A percentile compares a stretch with the other conserved stretches of the same genome.
Evolutionary conservation across 2,329 filamentous ascomycete species (phyloP).

Genomic region (Zymoseptoria pseudotritici): DNA sequence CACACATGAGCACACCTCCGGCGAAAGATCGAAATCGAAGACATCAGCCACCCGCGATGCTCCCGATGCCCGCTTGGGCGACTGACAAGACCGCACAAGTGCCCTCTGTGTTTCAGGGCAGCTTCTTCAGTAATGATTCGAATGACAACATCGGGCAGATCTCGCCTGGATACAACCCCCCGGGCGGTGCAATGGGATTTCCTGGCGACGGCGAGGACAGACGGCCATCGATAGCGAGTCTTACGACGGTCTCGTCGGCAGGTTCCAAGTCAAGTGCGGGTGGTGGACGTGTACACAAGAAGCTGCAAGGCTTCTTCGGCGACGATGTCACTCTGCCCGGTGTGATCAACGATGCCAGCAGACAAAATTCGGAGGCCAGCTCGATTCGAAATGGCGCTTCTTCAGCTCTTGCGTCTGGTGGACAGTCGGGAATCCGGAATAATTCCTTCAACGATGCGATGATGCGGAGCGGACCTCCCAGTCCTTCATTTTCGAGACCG

Average conservation of each 20-base stretch:
- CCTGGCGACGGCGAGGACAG: slow-evolving; percentile 62
- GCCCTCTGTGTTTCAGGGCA: slow-evolving; percentile 43
- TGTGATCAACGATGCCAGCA: slow-evolving; percentile 41
- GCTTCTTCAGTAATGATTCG: slow-evolving; percentile 63
- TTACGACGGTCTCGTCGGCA: slow-evolving; percentile 77
- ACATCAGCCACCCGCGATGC: slow-evolving; percentile 45
- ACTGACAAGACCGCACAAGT: slow-evolving; percentile 26
- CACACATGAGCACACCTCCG: slow-evolving; percentile 31
- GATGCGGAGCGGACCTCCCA: slow-evolving; percentile 50
- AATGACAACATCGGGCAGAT: slow-evolving; percentile 63
- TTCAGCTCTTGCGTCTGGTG: slow-evolving; percentile 45
- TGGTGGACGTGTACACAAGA: slow-evolving; percentile 66
- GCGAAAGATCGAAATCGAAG: background rate
- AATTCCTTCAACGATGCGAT: slow-evolving; percentile 67
- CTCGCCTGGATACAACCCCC: slow-evolving; percentile 61
- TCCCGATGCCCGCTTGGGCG: slow-evolving; percentile 44
- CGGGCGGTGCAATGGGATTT: slow-evolving; percentile 43
- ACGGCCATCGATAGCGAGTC: slow-evolving; percentile 79
- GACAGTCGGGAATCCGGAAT: slow-evolving; percentile 58
- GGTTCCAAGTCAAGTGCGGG: slow-evolving; percentile 64
- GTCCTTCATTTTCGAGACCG: slow-evolving; percentile 68
- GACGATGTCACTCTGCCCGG: slow-evolving; percentile 66
- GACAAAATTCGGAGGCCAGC: slow-evolving; percentile 58
- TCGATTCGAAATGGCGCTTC: slow-evolving; percentile 20
- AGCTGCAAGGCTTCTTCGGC: slow-evolving; percentile 85